A percentile compares a stretch with the other conserved stretches of the same genome.
These are phyloP conservation scores for Pythium periplocum DNA, from an alignment of 352 stramenopile genomes.

Conservation along the genomic window DNA sequence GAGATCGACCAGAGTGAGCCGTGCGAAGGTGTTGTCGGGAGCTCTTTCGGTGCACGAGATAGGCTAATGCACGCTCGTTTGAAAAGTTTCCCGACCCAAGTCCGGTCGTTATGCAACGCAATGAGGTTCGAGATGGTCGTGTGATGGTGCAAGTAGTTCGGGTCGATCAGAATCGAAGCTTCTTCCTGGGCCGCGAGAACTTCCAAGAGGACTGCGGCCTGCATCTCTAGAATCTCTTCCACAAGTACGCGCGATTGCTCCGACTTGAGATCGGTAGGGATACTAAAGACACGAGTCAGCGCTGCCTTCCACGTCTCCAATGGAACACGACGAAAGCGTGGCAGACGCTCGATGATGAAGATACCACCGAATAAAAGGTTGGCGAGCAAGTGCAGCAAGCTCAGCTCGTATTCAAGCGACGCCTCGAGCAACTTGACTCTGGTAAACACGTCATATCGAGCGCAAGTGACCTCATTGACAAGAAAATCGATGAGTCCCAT, in stretches of 20 bases:
- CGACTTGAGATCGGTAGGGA: neutral
- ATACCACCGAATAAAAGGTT: slow-evolving; percentile 23
- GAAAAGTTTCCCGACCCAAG: slow-evolving; percentile 28
- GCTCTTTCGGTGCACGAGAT: slow-evolving; percentile 12
- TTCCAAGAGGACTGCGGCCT: slow-evolving; percentile 42
- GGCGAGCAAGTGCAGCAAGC: slow-evolving; percentile 17
- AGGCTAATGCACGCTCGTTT: slow-evolving; percentile 36
- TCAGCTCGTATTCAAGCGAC: slow-evolving; percentile 21
- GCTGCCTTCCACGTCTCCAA: slow-evolving; percentile 9
- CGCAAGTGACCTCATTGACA: slow-evolving; percentile 22
- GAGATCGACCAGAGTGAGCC: slow-evolving; percentile 27
- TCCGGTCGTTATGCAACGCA: neutral
- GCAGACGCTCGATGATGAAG: slow-evolving; percentile 15
- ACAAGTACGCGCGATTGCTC: slow-evolving; percentile 5
- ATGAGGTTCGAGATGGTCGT: slow-evolving; percentile 21
- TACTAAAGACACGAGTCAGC: neutral
- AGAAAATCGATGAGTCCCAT: slow-evolving; percentile 27
- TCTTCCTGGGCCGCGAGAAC: slow-evolving; percentile 32
- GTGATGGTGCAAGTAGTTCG: slow-evolving; percentile 19
- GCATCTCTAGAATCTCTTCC: slow-evolving; percentile 42
- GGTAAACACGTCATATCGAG: too few species aligned
- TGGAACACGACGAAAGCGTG: slow-evolving; percentile 17
- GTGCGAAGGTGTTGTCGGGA: slow-evolving; percentile 1
- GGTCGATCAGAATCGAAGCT: slow-evolving; percentile 15
- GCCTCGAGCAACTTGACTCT: neutral